A percentile compares a stretch with the other conserved stretches of the same genome.
Conservation (phyloP, 208 protist species). For the Porcisia hertigi region DNA sequence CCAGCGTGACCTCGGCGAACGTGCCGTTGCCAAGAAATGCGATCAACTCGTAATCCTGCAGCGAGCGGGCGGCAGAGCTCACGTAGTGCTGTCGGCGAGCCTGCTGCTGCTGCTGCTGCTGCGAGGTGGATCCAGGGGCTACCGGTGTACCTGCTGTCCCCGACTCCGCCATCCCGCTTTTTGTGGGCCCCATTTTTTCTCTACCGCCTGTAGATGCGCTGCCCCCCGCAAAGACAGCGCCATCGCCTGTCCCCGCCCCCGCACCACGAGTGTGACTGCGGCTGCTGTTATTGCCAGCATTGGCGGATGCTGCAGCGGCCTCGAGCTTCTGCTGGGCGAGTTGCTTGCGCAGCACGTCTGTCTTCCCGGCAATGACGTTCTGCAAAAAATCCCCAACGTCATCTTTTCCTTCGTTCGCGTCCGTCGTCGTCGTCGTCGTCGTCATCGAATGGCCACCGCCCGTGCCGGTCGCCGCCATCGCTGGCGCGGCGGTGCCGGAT, state of each 20-base stretch:
- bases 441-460: background rate
- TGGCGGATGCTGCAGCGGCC: constrained; percentile 26
- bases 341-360: constrained; percentile 55
- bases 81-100: constrained; percentile 14
- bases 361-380: constrained; percentile 65
- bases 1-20: constrained; percentile 89
- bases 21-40: constrained; percentile 82
- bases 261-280: background rate
- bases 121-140: background rate
- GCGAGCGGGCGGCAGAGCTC: constrained; percentile 74
- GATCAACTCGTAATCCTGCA: constrained; percentile 86
- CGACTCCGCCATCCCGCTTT: background rate
- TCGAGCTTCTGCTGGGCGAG: constrained; percentile 49
- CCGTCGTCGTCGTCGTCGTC: background rate
- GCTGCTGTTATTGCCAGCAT: background rate
- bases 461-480: too few species aligned
- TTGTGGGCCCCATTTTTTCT: background rate
- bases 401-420: constrained; percentile 17
- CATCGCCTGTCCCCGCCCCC: background rate
- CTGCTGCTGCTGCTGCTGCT: background rate
- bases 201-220: background rate
- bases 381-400: constrained; percentile 69
- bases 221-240: background rate
- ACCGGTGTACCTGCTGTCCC: background rate
- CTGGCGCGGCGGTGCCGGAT: background rate